Percentiles rank a stretch among this genome's conserved stretches.
These are phyloP conservation scores for Arabidopsis suecica DNA, from an alignment of 345 rosid species.

Conservation along the genomic window DNA sequence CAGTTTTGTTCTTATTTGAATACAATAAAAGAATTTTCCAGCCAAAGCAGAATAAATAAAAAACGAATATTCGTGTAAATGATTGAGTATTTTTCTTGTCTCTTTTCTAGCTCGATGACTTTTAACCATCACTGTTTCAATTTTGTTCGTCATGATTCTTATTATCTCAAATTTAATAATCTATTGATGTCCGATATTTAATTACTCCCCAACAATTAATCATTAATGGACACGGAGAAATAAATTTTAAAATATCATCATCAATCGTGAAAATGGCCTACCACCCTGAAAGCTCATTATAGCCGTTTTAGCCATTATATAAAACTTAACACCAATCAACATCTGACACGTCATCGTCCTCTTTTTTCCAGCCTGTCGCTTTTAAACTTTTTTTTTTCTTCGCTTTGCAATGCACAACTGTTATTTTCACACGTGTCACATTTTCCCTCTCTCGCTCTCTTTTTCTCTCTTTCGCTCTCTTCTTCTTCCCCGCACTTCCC, in stretches of 20 bases:
- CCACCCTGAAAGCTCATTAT: constrained; percentile 39
- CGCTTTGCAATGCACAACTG: constrained; percentile 29
- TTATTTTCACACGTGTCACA: constrained; percentile 48
- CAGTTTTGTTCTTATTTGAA: neutral
- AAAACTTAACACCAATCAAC: neutral
- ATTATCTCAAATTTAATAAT: constrained; percentile 26
- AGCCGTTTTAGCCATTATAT: neutral
- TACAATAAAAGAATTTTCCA: neutral
- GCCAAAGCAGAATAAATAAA: neutral
- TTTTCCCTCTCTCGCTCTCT: neutral
- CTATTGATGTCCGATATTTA: constrained; percentile 18
- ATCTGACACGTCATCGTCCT: constrained; percentile 30
- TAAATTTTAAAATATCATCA: neutral
- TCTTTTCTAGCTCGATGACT: constrained; percentile 2
- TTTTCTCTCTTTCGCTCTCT: neutral
- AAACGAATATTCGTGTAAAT: constrained; percentile 15
- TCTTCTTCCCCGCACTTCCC: constrained; percentile 35
- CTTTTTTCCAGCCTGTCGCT: constrained; percentile 43
- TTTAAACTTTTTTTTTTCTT: neutral
- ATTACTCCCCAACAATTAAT: constrained; percentile 6
- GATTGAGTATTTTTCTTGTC: constrained; percentile 26
- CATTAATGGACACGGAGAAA: constrained; percentile 15
- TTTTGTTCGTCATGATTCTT: constrained; percentile 22
- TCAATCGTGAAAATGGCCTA: constrained; percentile 29
- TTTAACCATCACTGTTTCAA: neutral